phyloP scores from a whole-genome alignment of 108 stramenopile genomes.

The Cyclotella sp. region DNA sequence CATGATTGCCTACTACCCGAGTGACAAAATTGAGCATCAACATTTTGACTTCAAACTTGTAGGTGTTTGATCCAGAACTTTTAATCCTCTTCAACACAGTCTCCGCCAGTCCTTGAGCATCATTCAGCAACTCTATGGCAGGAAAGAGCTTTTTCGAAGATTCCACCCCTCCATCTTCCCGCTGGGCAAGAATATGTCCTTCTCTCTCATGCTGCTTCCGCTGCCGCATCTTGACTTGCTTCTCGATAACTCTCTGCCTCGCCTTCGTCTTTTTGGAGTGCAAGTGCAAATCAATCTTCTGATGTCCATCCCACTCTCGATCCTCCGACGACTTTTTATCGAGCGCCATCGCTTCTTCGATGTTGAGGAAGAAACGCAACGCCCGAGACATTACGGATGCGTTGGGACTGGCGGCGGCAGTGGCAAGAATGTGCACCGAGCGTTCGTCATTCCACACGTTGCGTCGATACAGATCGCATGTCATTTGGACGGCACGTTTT shows the following conservation, averaged over 20 bases:
- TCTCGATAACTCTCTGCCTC: conserved; percentile 50
- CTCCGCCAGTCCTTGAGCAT: conserved; percentile 95
- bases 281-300: conserved; percentile 74
- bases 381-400: conserved; percentile 74
- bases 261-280: conserved; percentile 84
- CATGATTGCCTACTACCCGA: conserved; percentile 92
- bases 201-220: conserved; percentile 73
- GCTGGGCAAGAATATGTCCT: conserved; percentile 52
- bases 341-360: conserved; percentile 93
- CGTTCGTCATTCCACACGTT: conserved; percentile 97
- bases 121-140: conserved; percentile 94
- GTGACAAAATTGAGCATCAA: conserved; percentile 97
- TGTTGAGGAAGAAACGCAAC: conserved; percentile 96
- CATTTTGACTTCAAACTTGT: conserved; percentile 92
- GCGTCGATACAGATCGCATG: conserved; percentile 93
- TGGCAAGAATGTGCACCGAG: conserved; percentile 93
- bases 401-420: conserved; percentile 68
- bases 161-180: conserved; percentile 74
- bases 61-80: conserved; percentile 53
- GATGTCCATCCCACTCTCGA: conserved; percentile 71
- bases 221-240: conserved; percentile 70
- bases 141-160: conserved; percentile 81
- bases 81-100: conserved; percentile 82
- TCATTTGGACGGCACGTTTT: conserved; percentile 90
- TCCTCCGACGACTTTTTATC: conserved; percentile 80